Percentiles rank a stretch among this genome's conserved stretches.
Evolutionary conservation across 108 stramenopile genomes (phyloP).

Genomic region (Skeletonema potamos): DNA sequence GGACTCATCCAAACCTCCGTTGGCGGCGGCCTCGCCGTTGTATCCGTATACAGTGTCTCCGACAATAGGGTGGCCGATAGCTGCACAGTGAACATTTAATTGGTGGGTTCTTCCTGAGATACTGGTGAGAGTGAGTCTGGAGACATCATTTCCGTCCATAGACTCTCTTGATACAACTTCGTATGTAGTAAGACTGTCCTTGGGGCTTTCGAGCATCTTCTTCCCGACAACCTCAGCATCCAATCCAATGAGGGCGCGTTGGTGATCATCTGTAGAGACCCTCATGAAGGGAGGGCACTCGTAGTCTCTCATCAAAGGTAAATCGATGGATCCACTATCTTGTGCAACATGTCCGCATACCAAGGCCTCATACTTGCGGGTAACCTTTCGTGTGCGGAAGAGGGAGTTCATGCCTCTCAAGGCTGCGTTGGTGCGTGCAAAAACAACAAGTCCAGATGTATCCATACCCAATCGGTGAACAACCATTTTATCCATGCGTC

Average conservation of each 20-base stretch:
- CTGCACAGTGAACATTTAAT: constrained; percentile 84
- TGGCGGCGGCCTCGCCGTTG: constrained; percentile 68
- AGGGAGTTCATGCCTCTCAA: constrained; percentile 64
- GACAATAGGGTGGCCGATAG: constrained; percentile 89
- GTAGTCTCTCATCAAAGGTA: constrained; percentile 81
- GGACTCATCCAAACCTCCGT: constrained; percentile 69
- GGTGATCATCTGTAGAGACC: constrained; percentile 77
- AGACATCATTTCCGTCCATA: constrained; percentile 68
- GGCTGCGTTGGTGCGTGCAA: constrained; percentile 73
- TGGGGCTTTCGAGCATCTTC: constrained; percentile 74
- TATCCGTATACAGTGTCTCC: constrained; percentile 81
- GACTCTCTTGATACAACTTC: constrained; percentile 65
- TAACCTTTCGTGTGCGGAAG: constrained; percentile 74
- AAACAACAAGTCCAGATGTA: constrained; percentile 82
- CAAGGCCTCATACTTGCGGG: constrained; percentile 77
- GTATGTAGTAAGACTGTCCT: constrained; percentile 76
- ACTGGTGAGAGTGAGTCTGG: constrained; percentile 72
- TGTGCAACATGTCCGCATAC: constrained; percentile 74
- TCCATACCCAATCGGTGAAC: constrained; percentile 87
- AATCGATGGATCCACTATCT: constrained; percentile 66
- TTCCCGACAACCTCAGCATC: constrained; percentile 59
- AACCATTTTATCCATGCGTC: constrained; percentile 80
- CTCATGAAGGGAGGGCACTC: constrained; percentile 83
- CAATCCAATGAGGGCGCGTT: constrained; percentile 64
- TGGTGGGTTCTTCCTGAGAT: constrained; percentile 87